A percentile compares a stretch with the other conserved stretches of the same genome.
phyloP scores from a whole-genome alignment of 495 filamentous ascomycete species.

The Aspergillus saccharolyticus region DNA sequence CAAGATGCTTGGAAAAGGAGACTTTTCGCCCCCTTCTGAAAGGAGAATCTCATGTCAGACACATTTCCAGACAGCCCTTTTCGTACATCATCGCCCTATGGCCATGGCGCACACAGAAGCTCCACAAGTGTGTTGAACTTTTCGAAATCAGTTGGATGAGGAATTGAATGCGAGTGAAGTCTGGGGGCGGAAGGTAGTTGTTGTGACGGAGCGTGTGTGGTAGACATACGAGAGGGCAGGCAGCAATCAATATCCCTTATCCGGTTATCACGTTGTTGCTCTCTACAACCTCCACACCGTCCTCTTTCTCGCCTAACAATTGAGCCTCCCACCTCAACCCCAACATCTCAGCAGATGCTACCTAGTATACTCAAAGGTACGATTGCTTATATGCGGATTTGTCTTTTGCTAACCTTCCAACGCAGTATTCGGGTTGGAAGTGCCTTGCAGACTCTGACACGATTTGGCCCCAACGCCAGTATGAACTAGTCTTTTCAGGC shows the following conservation, averaged over 20 bases:
- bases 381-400: neutral
- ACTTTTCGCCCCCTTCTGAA: neutral
- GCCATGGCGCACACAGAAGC: neutral
- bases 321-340: neutral
- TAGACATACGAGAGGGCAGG: neutral
- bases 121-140: neutral
- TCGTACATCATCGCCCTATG: neutral
- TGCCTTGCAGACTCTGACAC: constrained; percentile 3
- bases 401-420: neutral
- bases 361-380: neutral
- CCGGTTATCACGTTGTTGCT: neutral
- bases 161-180: neutral
- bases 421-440: neutral
- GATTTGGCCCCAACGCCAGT: constrained; percentile 7
- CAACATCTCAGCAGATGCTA: neutral
- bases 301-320: neutral
- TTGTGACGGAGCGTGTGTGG: neutral
- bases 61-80: neutral
- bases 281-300: neutral
- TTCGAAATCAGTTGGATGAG: neutral
- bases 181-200: neutral
- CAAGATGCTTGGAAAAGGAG: neutral
- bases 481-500: neutral
- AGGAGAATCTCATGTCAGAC: neutral
- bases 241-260: neutral